Evolutionary conservation across 352 stramenopile species (phyloP), one percentile per base, ranked within the genome.

Genomic region (Globisporangium iwayamae): DNA sequence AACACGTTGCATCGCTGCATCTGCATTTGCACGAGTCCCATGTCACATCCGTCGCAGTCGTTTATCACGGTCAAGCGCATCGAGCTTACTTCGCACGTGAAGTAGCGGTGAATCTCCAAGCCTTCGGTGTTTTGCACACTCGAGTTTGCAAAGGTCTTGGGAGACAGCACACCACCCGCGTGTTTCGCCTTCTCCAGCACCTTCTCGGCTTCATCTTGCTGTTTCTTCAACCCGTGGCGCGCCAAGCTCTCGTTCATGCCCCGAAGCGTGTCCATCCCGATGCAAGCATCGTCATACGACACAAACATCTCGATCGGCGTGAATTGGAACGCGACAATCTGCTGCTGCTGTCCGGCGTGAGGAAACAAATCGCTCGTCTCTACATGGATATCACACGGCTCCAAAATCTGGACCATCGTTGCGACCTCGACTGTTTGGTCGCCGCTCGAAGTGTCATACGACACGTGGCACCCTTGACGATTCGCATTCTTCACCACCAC

Each of bases 1-100:
- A 94, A 94, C 10, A 87, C 50, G 47, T 91, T 79, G 43, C 82
- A 89, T 18, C 75, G 78, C 65, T 88, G 77, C 28, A 92, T 78
- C 38, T 88, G 76, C 36, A 93, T 64, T 60, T 95, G 86, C 11
- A 84, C 66, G 11, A 95, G 80, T 2, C 85, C 85, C 84, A 95
- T 95, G 67, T 95, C 86, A 62, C 86, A 93, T 8, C 83, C 85
- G 38, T 93, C 85, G 61, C 86, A 93, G 66, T 95, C 86, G 47
- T 95, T 95, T 58, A 95, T 92, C 20, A 95, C 52, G 1, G 85
- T 93, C 51, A 95, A 60, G 30, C 71, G 75, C 64, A 94, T 79
- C 4, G 78, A 82, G 18, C 71, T 70, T 32, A 92, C 61, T 25
- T 94, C 83, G 32, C 79, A 87, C 25, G 86, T 93, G 47, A 93